Base-by-base conservation (phyloP, 169 alveolate genomes). In the Pseudocohnilembus persalinus region DNA sequence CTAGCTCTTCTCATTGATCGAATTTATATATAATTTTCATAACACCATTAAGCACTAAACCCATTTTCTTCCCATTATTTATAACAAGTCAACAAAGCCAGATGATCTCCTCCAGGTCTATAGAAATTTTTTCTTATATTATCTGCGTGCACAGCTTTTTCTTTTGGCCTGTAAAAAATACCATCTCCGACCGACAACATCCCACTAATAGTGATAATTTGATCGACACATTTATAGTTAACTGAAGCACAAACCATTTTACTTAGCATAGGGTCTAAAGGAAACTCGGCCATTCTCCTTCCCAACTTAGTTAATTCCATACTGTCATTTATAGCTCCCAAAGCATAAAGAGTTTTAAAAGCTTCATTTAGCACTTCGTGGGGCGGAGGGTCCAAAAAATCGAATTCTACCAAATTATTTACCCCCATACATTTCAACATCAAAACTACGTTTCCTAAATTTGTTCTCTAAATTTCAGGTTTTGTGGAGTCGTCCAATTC, bases 331-430 rank as follows among this genome's bases (percentile, higher is more conserved):
- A 99, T 91, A 16, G 99, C 99, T 29, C 99, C 99, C 76, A 99
- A 91, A 31, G 99, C 99, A 88, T 99, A 99, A 29, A 99, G 95
- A 74, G 96, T 97, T 88, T 99, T 99, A 73, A 98, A 92, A 29
- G 99, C 99, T 88, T 98, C 96, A 63, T 98, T 97, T 34, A 98
- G 91, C 32, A 99, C 96, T 88, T 98, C 99, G 1, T 99, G 99
- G 31, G 99, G 98, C 0, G 99, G 99, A 68, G 99, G 99, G 88
- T 99, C 99, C 99, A 99, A 97, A 94, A 98, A 99, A 95, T 99
- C 99, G 93, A 99, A 99, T 91, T 99, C 97, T 31, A 99, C 97
- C 68, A 99, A 91, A 93, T 99, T 99, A 88, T 99, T 99, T 81
- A 99, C 98, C 0, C 99, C 99, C 63, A 98, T 92, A 76, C 97